A percentile compares a stretch with the other conserved stretches of the same genome.
Evolutionary conservation across 495 filamentous ascomycete genomes (phyloP).

Genomic region (Penicillium herquei): DNA sequence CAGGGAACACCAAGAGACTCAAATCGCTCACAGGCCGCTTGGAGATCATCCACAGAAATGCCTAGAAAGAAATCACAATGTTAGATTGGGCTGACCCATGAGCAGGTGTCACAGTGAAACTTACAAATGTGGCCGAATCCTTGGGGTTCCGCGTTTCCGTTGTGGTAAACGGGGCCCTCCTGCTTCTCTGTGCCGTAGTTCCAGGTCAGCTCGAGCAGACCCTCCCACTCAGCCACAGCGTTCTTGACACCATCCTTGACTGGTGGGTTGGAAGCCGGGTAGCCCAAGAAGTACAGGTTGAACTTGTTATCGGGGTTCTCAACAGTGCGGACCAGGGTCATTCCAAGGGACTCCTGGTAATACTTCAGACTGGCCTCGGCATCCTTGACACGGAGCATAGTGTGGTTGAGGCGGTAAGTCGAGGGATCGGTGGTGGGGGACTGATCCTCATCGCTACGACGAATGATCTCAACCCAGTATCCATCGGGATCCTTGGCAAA

Average conservation of each 20-base stretch:
- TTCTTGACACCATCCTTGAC: constrained; percentile 53
- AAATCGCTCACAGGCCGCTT: constrained; percentile 80
- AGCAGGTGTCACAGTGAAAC: constrained; percentile 39
- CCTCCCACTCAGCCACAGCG: constrained; percentile 67
- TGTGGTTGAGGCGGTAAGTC: constrained; percentile 60
- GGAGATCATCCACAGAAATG: constrained; percentile 84
- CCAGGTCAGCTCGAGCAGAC: constrained; percentile 88
- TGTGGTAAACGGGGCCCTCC: constrained; percentile 79
- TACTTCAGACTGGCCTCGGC: constrained; percentile 79
- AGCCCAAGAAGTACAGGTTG: constrained; percentile 92
- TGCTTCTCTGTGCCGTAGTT: constrained; percentile 97
- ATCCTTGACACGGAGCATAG: constrained; percentile 95
- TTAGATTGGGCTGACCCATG: background rate
- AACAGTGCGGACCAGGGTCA: constrained; percentile 70
- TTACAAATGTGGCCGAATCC: constrained; percentile 90
- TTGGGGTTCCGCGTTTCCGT: constrained; percentile 87
- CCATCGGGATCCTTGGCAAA: constrained; percentile 92
- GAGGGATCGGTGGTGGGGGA: constrained; percentile 48
- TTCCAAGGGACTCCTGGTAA: constrained; percentile 88
- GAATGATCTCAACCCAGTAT: constrained; percentile 82
- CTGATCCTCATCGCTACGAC: constrained; percentile 52
- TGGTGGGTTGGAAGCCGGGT: constrained; percentile 49
- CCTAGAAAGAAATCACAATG: constrained; percentile 36
- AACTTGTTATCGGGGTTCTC: constrained; percentile 73
- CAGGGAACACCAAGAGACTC: constrained; percentile 79